phyloP scores from a whole-genome alignment of 2,329 filamentous ascomycete genomes.

The Alternaria atra region DNA sequence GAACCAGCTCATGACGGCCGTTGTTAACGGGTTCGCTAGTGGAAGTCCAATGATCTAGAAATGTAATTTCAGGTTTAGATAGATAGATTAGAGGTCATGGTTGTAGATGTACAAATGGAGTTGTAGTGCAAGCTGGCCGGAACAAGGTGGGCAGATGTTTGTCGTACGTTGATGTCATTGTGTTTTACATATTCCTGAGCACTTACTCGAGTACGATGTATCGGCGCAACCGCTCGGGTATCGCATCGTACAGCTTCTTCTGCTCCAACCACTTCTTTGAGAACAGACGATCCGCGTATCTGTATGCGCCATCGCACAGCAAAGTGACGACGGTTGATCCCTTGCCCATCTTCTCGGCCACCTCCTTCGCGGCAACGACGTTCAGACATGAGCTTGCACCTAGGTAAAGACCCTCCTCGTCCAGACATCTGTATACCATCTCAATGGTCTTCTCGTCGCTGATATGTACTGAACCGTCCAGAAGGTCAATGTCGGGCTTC shows the following conservation, averaged over 20 bases:
- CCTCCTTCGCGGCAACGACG: conserved; percentile 92
- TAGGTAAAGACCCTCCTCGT: conserved; percentile 94
- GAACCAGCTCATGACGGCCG: conserved; percentile 83
- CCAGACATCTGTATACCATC: conserved; percentile 96
- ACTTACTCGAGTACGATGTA: conserved; percentile 87
- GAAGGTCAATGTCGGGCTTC: conserved; percentile 78
- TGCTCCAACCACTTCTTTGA: conserved; percentile 87
- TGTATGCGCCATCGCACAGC: conserved; percentile 94
- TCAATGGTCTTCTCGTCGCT: conserved; percentile 93
- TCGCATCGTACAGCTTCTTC: conserved; percentile 82
- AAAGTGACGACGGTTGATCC: conserved; percentile 93
- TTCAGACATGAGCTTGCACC: conserved; percentile 94
- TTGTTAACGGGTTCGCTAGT: conserved; percentile 76
- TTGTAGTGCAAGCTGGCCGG: not conserved
- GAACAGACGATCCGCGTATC: conserved; percentile 94
- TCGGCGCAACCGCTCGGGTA: conserved; percentile 86
- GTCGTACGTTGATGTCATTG: conserved; percentile 12
- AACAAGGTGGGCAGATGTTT: conserved; percentile 11
- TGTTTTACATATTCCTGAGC: not conserved
- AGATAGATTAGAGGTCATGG: not conserved
- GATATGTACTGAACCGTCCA: conserved; percentile 87
- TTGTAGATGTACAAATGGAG: conserved; percentile 8
- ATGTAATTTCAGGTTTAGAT: not conserved
- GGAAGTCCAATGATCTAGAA: conserved; percentile 56
- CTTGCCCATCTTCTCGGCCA: conserved; percentile 87